These are phyloP conservation scores for Saccharomycopsis phalli DNA, from an alignment of 1,139 yeast genomes.

Conservation along the genomic window DNA sequence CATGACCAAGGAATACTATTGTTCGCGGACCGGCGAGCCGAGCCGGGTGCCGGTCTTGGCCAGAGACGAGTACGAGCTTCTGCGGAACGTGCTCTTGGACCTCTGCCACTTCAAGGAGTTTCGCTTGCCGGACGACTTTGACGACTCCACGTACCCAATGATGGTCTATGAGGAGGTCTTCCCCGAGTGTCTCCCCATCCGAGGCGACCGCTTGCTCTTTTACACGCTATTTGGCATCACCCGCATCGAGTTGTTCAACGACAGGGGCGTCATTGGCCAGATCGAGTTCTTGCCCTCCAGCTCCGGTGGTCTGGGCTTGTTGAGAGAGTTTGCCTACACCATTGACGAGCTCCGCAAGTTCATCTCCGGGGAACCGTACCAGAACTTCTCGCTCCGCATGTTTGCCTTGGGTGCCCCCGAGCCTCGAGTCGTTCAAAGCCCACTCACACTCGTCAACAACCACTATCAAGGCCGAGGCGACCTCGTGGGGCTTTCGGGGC, in stretches of 20 bases:
- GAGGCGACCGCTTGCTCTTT: constrained; percentile 4
- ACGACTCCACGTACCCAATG: background rate
- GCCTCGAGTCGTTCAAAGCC: background rate
- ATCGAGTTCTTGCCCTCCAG: constrained; percentile 1
- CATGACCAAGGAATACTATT: constrained; percentile 57
- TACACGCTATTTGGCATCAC: background rate
- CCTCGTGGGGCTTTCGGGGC: background rate
- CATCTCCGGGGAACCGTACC: background rate
- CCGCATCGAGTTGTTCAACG: background rate
- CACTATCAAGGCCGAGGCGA: background rate
- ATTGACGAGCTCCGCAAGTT: background rate
- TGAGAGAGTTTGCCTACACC: constrained; percentile 2
- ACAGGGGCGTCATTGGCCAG: background rate
- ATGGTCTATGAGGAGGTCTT: background rate
- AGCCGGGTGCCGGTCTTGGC: constrained; percentile 43
- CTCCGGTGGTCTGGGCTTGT: background rate
- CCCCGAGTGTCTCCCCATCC: background rate
- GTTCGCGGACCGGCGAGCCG: constrained; percentile 41
- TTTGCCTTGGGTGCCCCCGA: background rate
- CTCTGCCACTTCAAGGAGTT: background rate
- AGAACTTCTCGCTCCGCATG: too few relatives aligned
- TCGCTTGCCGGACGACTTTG: background rate
- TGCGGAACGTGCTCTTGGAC: background rate
- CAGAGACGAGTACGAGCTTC: constrained; percentile 37
- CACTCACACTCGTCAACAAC: background rate